Base-by-base conservation (phyloP, 2,329 filamentous ascomycete species). In the Neonectria hederae region DNA sequence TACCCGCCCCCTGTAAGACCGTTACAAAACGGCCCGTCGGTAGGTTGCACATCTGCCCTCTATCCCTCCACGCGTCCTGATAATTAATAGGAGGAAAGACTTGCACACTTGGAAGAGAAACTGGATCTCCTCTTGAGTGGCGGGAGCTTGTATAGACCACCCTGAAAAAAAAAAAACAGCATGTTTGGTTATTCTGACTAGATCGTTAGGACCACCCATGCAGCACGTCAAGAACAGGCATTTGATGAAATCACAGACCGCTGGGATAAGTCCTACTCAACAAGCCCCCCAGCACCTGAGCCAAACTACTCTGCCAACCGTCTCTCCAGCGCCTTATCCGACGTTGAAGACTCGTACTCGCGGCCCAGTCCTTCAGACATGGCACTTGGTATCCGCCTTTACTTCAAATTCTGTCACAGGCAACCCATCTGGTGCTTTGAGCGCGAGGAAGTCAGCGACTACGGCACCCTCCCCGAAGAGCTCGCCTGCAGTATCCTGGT, bases 61-160 rank as follows among this genome's bases (percentile, higher is more conserved):
- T 56, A 3, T 7, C 54, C 48, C 19, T 24, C 43, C 53, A 52
- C 40, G 35, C 4, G 62, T 67, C 45, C 59, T 73, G 65, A 74
- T 71, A 42, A 60, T 69, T 26, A 56, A 54, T 67, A 85, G 83
- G 82, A 83, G 66, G 83, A 85, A 71, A 78, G 83, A 66, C 75
- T 85, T n/a, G 82, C 82, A 14, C 80, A 82, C 54, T 68, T 85
- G 43, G 83, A 85, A 74, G 83, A 84, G 73, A 85, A 85, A 71
- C 78, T 85, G 51, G 83, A 85, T 73, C 80, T 82, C 62, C 76
- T 85, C 57, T 74, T 85, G 21, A 84, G 76, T 52, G 82, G 82
- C 58, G 35, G 35, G 35, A 79, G 74, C 71, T 71, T 76, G 74
- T 77, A 76, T 59, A 59, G 49, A 51, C 38, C 13, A 38, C 49